Conservation (phyloP, 139 green algal species). For the Dunaliella sp. region DNA sequence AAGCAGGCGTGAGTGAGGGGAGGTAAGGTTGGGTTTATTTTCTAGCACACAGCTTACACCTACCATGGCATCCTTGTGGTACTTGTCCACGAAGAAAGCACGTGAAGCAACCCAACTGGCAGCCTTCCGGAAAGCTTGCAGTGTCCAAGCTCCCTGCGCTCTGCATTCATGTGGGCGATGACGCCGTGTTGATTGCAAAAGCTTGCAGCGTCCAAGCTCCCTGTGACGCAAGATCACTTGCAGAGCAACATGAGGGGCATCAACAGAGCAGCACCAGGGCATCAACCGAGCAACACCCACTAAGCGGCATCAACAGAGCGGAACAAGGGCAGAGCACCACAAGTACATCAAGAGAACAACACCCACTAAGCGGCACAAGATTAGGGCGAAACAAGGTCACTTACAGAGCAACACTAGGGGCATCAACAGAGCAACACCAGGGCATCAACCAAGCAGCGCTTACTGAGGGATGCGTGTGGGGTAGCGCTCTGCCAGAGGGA, state of each 20-base stretch:
- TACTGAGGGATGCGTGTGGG: slow-evolving; percentile 6
- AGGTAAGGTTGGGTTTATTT: neutral
- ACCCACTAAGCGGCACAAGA: neutral
- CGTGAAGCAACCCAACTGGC: slow-evolving; percentile 71
- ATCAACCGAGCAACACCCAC: slow-evolving; percentile 4
- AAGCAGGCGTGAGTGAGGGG: neutral
- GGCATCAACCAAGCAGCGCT: too few relatives aligned
- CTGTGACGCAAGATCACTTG: neutral
- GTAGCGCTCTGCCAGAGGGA: slow-evolving; percentile 15
- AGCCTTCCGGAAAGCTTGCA: slow-evolving; percentile 52
- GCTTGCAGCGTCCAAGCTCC: neutral
- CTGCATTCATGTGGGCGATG: neutral
- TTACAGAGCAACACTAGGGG: neutral
- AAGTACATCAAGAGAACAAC: slow-evolving; percentile 6
- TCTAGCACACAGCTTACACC: neutral
- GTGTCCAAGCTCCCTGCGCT: slow-evolving; percentile 2
- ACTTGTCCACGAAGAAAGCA: slow-evolving; percentile 76
- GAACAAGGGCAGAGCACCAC: slow-evolving; percentile 2
- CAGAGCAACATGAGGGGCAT: neutral
- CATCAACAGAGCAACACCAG: neutral
- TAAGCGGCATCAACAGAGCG: neutral
- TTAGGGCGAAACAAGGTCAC: neutral
- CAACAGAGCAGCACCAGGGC: neutral
- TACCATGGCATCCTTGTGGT: slow-evolving; percentile 51
- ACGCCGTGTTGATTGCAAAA: neutral